Conservation (phyloP, 306 rosid genomes). For the Cicer arietinum region DNA sequence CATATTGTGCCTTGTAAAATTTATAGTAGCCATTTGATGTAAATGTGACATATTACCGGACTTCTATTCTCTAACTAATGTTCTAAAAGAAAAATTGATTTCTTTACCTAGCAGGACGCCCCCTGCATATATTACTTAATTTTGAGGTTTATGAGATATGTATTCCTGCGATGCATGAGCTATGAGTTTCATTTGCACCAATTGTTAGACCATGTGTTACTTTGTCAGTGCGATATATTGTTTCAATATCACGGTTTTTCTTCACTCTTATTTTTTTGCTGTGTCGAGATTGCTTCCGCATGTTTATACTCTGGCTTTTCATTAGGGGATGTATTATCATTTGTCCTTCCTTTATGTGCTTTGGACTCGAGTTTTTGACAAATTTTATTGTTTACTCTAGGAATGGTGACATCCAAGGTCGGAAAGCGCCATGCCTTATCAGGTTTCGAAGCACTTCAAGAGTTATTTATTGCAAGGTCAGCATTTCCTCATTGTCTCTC, state of each 20-base stretch:
- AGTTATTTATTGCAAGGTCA: conserved; percentile 84
- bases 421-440: conserved; percentile 95
- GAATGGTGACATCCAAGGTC: conserved; percentile 97
- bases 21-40: neutral
- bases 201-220: neutral
- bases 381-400: conserved; percentile 49
- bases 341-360: conserved; percentile 10
- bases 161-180: conserved; percentile 7
- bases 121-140: neutral
- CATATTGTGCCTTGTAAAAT: conserved; percentile 1
- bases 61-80: neutral
- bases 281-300: conserved; percentile 18
- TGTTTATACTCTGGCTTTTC: conserved; percentile 25
- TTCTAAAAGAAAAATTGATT: neutral
- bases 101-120: neutral
- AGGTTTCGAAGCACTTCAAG: conserved; percentile 90
- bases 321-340: neutral
- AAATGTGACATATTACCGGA: neutral
- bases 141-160: neutral
- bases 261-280: neutral
- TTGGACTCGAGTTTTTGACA: conserved; percentile 28
- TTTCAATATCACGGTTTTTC: conserved; percentile 5
- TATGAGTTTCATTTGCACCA: conserved; percentile 13
- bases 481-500: neutral
- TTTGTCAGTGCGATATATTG: neutral